These are phyloP conservation scores for Rhodotorula sphaerocarpa DNA, from an alignment of 768 basidiomycete genomes.

Conservation along the genomic window DNA sequence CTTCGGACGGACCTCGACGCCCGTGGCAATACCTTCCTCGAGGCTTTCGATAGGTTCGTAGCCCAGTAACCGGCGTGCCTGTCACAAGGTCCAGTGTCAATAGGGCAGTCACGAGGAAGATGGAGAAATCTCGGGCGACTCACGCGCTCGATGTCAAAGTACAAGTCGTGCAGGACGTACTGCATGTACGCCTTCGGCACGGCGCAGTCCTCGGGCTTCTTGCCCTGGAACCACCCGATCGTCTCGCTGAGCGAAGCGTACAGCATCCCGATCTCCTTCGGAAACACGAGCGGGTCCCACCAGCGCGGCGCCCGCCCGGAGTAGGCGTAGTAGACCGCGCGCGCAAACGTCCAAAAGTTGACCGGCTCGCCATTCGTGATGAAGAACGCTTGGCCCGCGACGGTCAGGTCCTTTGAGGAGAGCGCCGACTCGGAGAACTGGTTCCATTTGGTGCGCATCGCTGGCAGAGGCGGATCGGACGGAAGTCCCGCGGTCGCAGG, in stretches of 20 bases:
- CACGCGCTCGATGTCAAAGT: slow-evolving; percentile 86
- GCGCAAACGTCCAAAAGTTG: slow-evolving; percentile 89
- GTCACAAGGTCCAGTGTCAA: background rate
- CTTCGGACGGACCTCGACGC: slow-evolving; percentile 48
- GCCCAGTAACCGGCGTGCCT: slow-evolving; percentile 69
- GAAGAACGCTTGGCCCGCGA: slow-evolving; percentile 89
- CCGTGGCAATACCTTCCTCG: slow-evolving; percentile 71
- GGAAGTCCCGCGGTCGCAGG: background rate
- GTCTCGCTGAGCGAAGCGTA: slow-evolving; percentile 67
- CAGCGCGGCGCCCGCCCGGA: slow-evolving; percentile 41
- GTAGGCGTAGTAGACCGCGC: slow-evolving; percentile 64
- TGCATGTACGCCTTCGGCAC: slow-evolving; percentile 78
- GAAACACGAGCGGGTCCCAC: slow-evolving; percentile 15
- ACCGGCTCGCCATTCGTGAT: slow-evolving; percentile 94
- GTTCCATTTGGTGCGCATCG: slow-evolving; percentile 21
- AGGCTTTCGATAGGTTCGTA: slow-evolving; percentile 85
- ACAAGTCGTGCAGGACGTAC: slow-evolving; percentile 67
- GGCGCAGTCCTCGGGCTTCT: slow-evolving; percentile 53
- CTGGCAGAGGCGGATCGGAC: slow-evolving; percentile 7
- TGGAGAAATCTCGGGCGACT: background rate
- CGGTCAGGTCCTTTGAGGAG: slow-evolving; percentile 44
- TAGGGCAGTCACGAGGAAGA: too few relatives aligned
- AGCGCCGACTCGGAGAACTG: slow-evolving; percentile 13
- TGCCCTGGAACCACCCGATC: slow-evolving; percentile 63
- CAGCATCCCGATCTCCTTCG: slow-evolving; percentile 45